A percentile compares a stretch with the other conserved stretches of the same genome.
These are phyloP conservation scores for Leptodermis oblonga DNA, from an alignment of 257 asterid species.

Conservation along the genomic window DNA sequence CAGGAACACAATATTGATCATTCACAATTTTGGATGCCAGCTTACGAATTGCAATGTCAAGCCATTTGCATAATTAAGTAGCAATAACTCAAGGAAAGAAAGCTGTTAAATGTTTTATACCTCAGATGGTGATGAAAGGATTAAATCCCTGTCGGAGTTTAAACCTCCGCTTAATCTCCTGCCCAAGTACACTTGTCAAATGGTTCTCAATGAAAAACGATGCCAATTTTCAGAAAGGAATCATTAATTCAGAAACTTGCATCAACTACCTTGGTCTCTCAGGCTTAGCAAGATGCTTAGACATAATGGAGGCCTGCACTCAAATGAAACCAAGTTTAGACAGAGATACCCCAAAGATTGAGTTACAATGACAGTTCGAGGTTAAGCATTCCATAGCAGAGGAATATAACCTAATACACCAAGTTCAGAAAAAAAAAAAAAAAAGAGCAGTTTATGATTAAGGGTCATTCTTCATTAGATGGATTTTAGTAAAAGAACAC, in stretches of 20 bases:
- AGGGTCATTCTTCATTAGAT: background rate
- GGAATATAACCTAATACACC: background rate
- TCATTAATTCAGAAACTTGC: background rate
- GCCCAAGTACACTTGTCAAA: constrained; percentile 16
- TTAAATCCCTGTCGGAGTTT: constrained; percentile 44
- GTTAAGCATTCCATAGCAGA: background rate
- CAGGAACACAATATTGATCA: background rate
- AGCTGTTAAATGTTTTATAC: constrained; percentile 25
- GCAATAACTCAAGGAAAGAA: constrained; percentile 12
- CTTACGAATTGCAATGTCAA: background rate
- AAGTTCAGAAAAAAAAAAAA: too few relatives aligned
- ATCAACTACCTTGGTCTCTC: constrained; percentile 59
- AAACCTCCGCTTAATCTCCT: constrained; percentile 67
- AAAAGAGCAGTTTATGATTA: background rate
- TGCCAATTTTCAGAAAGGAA: background rate
- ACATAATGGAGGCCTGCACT: constrained; percentile 74
- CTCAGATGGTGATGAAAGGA: constrained; percentile 43
- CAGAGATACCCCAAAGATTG: background rate
- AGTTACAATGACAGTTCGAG: background rate
- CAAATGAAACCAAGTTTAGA: constrained; percentile 7
- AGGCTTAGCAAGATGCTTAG: constrained; percentile 55
- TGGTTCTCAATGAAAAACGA: background rate
- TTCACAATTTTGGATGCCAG: background rate
- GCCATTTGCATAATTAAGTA: background rate
- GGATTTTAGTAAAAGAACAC: background rate